These are phyloP conservation scores for Neospora caninum DNA, from an alignment of 169 alveolate genomes.

Conservation along the genomic window DNA sequence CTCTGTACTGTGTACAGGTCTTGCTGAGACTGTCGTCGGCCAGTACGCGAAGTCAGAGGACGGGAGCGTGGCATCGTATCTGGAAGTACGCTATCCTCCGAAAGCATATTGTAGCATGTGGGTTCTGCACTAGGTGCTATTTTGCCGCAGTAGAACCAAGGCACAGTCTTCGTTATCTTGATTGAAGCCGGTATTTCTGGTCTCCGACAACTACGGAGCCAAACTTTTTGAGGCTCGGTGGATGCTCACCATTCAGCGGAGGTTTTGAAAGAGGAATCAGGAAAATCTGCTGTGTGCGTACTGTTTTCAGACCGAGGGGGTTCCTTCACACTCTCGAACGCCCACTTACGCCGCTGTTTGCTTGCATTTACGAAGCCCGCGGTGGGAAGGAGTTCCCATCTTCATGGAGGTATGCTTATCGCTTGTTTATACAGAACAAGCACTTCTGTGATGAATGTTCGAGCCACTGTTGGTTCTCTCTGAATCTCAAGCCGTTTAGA, in stretches of 20 bases:
- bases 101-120: neutral
- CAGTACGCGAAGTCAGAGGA: too few relatives aligned
- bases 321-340: neutral
- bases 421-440: neutral
- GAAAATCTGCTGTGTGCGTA: neutral
- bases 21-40: too few relatives aligned
- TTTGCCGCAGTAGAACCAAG: too few relatives aligned
- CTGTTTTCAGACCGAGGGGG: neutral
- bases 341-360: neutral
- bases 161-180: too few relatives aligned
- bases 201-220: too few relatives aligned
- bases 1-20: too few relatives aligned
- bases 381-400: conserved; percentile 29
- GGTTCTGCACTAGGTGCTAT: neutral
- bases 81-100: neutral
- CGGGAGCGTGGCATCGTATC: too few relatives aligned
- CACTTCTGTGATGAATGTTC: neutral
- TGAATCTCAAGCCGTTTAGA: too few relatives aligned
- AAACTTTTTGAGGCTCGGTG: too few relatives aligned
- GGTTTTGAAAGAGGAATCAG: too few relatives aligned
- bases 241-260: too few relatives aligned
- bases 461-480: neutral
- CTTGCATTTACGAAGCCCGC: neutral
- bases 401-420: neutral
- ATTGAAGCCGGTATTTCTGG: too few relatives aligned